Conservation (phyloP, 495 filamentous ascomycete species). For the Aspergillus egyptiacus region DNA sequence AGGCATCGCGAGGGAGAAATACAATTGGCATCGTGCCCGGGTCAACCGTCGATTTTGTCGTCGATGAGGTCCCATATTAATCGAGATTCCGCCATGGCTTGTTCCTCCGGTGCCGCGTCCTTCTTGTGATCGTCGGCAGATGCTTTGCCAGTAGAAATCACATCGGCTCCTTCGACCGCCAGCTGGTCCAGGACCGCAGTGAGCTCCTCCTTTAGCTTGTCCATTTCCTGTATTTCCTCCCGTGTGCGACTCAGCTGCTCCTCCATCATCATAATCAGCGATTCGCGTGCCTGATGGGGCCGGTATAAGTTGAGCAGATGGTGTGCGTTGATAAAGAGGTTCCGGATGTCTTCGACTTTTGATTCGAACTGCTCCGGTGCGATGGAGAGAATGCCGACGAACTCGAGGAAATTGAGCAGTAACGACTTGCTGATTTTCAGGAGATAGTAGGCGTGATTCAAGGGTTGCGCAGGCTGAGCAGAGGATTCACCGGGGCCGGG, state of each 20-base stretch:
- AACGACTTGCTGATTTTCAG: conserved; percentile 73
- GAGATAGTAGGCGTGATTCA: conserved; percentile 70
- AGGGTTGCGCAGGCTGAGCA: conserved; percentile 32
- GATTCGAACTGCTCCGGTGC: conserved; percentile 54
- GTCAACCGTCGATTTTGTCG: conserved; percentile 10
- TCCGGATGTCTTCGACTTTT: conserved; percentile 70
- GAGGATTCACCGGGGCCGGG: conserved; percentile 35
- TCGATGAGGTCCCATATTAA: conserved; percentile 38
- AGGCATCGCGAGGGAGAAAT: no score
- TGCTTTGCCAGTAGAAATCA: conserved; percentile 8
- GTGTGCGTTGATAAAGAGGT: conserved; percentile 80
- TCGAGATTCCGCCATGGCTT: conserved; percentile 22
- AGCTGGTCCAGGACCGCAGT: conserved; percentile 61
- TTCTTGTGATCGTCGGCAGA: conserved; percentile 3
- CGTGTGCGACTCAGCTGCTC: conserved; percentile 68
- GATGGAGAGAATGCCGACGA: conserved; percentile 62
- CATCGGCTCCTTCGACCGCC: conserved; percentile 37
- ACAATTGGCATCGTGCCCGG: background rate
- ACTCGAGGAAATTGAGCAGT: conserved; percentile 77
- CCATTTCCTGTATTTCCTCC: conserved; percentile 73
- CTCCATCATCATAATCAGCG: conserved; percentile 86
- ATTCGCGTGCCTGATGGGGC: conserved; percentile 91
- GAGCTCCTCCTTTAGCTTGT: conserved; percentile 64
- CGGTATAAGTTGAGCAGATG: conserved; percentile 90
- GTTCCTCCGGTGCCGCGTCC: conserved; percentile 11